Base-by-base conservation (phyloP, 495 filamentous ascomycete species). In the Penicillium arizonense region DNA sequence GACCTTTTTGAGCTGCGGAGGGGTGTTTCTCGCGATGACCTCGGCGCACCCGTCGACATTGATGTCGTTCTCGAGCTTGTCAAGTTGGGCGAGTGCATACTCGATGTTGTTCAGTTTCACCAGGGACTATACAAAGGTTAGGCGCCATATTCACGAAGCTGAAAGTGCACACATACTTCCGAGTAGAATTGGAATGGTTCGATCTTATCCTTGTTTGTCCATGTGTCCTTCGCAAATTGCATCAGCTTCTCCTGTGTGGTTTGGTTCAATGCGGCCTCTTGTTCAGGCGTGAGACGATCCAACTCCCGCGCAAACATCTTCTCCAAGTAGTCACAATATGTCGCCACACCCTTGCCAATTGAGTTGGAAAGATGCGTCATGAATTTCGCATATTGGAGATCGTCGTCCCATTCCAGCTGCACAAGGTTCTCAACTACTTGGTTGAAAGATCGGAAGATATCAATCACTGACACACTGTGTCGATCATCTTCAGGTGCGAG, bases 91-190 rank as follows among this genome's bases (percentile, higher is more conserved):
- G 62, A 93, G 87, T 21, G 91, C 94, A 73, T 87, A 96, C 71
- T 97, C 93, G 57, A 97, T 82, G 62, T 99, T 96, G 76, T 99
- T 99, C 56, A 99, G 78, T 72, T 99, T 99, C 42, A 97, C 89
- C 57, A 97, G 85, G 30, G 91, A 97, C 91, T 96, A 59, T 36
- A 34, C 16, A 18, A 36, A 33, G 42, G 52, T 50, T 16, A 51
- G 45, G 63, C 9, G 35, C 65, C 41, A 34, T 45, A 26, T 10
- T 30, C 6, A 20, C 9, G 24, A 16, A 32, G 9, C n/a, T 32
- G 13, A 21, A 37, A 23, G 9, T 11, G 32, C 24, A 41, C 8
- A 56, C 52, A 44, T 72, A 95, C 91, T 87, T 96, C 88, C 3
- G 91, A 88, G 55, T 88, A 91, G 76, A 99, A 99, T 61, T 97